A percentile compares a stretch with the other conserved stretches of the same genome.
phyloP scores from a whole-genome alignment of 2,329 filamentous ascomycete species.

The Diaporthe australafricana region DNA sequence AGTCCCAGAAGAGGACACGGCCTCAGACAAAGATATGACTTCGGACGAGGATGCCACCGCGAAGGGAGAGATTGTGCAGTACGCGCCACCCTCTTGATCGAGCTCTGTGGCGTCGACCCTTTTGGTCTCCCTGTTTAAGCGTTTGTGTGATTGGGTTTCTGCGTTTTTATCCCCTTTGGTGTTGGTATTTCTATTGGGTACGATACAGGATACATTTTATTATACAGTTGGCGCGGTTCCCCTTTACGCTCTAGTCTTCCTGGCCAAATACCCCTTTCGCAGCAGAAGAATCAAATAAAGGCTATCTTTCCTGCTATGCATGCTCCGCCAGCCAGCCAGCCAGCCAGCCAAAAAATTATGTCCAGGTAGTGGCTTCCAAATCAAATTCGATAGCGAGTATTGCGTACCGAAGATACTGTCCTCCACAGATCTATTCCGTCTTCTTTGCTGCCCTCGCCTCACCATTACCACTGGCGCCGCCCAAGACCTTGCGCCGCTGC shows the following conservation, averaged over 20 bases:
- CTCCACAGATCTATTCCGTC: conserved; percentile 46
- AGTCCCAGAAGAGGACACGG: neutral
- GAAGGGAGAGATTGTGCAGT: conserved; percentile 16
- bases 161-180: neutral
- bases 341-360: no score
- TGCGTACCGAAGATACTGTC: neutral
- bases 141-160: neutral
- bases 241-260: neutral
- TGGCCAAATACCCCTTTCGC: conserved; percentile 33
- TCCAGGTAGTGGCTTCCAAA: neutral
- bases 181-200: conserved; percentile 23
- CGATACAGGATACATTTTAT: conserved; percentile 13
- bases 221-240: neutral
- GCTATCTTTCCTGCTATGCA: no score
- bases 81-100: neutral
- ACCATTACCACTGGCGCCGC: conserved; percentile 52
- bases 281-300: no score
- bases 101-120: neutral
- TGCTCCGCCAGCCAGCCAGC: no score
- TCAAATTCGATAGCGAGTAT: conserved; percentile 1
- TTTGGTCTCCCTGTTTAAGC: neutral
- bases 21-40: neutral
- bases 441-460: conserved; percentile 52
- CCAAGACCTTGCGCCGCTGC: conserved; percentile 85
- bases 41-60: neutral